phyloP scores from a whole-genome alignment of 2,329 filamentous ascomycete genomes.

The Paraconiothyrium sp. region DNA sequence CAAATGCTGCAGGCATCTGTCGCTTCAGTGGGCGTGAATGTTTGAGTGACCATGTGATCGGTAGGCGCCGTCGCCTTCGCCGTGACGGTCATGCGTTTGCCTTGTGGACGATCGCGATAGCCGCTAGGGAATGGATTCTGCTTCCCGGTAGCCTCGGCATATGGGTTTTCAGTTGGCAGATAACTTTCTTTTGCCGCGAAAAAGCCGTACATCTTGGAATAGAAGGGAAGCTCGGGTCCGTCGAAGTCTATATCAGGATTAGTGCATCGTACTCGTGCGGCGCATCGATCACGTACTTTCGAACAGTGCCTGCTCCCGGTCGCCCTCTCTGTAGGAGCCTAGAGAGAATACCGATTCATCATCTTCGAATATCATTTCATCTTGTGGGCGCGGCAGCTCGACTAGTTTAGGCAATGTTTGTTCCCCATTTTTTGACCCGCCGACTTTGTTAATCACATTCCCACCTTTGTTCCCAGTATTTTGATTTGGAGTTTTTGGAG shows the following conservation, averaged over 20 bases:
- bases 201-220: conserved; percentile 12
- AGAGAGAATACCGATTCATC: conserved; percentile 6
- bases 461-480: not conserved
- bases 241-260: conserved; percentile 3
- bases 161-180: conserved; percentile 1
- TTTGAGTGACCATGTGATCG: not conserved
- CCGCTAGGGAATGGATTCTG: conserved; percentile 6
- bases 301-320: conserved; percentile 3
- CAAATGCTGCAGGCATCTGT: not conserved
- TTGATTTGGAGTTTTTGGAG: no score
- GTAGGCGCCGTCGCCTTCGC: not conserved
- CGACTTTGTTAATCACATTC: not conserved
- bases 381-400: not conserved
- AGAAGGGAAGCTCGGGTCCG: not conserved
- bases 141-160: not conserved
- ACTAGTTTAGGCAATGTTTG: not conserved
- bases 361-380: not conserved
- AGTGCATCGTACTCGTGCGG: not conserved
- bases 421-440: not conserved
- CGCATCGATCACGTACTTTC: not conserved
- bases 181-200: conserved; percentile 1
- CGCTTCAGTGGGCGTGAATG: not conserved
- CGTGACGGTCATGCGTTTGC: not conserved
- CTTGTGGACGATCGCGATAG: not conserved
- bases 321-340: not conserved